Evolutionary conservation across 257 asterid genomes (phyloP).

Genomic region (Solanum appendiculatum): DNA sequence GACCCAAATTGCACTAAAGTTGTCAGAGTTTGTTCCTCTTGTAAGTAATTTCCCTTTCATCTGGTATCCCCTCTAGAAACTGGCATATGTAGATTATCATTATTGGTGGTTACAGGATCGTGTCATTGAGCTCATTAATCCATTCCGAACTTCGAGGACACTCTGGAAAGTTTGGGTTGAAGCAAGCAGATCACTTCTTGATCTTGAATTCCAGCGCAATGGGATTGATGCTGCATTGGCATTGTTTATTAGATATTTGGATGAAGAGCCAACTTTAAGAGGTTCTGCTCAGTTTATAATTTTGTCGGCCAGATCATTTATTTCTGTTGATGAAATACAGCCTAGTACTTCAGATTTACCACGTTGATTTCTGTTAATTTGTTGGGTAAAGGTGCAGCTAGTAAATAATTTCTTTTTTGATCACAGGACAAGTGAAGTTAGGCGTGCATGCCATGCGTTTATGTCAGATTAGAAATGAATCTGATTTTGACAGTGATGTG

Average conservation of each 20-base stretch:
- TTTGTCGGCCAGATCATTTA: not conserved
- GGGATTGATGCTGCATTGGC: conserved; percentile 77
- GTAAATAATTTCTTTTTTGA: conserved; percentile 9
- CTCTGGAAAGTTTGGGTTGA: conserved; percentile 69
- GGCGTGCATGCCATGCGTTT: conserved; percentile 76
- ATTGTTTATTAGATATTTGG: conserved; percentile 58
- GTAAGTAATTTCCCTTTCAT: conserved; percentile 39
- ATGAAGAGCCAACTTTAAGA: conserved; percentile 67
- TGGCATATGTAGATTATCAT: not conserved
- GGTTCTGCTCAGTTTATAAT: conserved; percentile 28
- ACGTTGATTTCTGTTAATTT: not conserved
- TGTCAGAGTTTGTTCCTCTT: conserved; percentile 75
- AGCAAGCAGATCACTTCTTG: conserved; percentile 83
- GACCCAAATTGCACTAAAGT: conserved; percentile 78
- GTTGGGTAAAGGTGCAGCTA: not conserved
- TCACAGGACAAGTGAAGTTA: conserved; percentile 81
- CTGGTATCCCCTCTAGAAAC: not conserved
- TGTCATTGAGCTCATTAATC: conserved; percentile 56
- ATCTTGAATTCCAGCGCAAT: conserved; percentile 71
- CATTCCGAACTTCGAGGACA: conserved; percentile 43
- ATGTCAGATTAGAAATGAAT: conserved; percentile 58
- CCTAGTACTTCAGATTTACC: not conserved
- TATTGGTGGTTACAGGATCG: conserved; percentile 54
- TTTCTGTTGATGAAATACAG: not conserved
- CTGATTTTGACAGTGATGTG: conserved; percentile 45